These are phyloP conservation scores for Trametes gibbosa DNA, from an alignment of 768 basidiomycete genomes.

Conservation along the genomic window DNA sequence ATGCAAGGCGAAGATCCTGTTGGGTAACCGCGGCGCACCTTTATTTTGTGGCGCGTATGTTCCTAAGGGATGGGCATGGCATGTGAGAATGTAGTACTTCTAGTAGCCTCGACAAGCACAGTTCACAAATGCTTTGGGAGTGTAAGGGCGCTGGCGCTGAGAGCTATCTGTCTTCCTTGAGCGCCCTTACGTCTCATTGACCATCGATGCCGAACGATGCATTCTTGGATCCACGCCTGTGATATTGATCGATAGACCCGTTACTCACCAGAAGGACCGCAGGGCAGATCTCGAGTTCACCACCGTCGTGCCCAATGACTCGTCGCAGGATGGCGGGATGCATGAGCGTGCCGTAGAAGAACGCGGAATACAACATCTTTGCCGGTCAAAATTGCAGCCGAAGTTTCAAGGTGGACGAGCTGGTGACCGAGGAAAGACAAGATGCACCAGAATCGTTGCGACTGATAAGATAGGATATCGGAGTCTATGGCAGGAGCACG, in stretches of 20 bases:
- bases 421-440: no score
- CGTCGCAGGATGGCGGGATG: constrained; percentile 78
- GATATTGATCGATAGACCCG: neutral
- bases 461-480: no score
- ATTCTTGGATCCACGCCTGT: neutral
- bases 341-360: constrained; percentile 91
- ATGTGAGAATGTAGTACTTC: no score
- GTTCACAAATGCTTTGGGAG: no score
- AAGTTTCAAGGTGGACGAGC: no score
- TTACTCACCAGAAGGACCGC: constrained; percentile 67
- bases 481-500: no score
- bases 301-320: constrained; percentile 70
- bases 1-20: neutral
- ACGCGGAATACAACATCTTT: constrained; percentile 41
- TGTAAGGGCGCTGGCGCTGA: no score
- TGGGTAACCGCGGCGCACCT: constrained; percentile 37
- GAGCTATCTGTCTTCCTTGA: no score
- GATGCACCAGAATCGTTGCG: no score
- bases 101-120: neutral
- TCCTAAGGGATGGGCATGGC: constrained; percentile 41
- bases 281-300: constrained; percentile 62
- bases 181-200: no score
- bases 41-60: constrained; percentile 78
- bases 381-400: neutral
- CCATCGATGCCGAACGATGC: neutral